Percentiles rank a stretch among this genome's conserved stretches.
Conservation (phyloP, 192 early-diverging fungal species). For the Ambispora gerdemannii region DNA sequence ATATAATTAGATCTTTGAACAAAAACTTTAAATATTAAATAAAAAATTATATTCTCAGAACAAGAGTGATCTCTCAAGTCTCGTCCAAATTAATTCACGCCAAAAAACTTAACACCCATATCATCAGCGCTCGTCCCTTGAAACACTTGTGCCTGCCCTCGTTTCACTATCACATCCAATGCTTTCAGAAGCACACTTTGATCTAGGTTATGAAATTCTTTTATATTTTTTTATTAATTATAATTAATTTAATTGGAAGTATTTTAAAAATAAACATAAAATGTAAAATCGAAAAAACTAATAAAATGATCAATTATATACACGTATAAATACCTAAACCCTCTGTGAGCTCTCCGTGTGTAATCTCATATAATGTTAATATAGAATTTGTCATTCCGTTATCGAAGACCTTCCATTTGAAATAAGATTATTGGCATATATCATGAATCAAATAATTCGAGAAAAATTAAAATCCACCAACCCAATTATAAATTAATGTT, state of each 20-base stretch:
- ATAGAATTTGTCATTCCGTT: conserved; percentile 75
- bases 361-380: conserved; percentile 84
- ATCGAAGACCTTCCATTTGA: conserved; percentile 51
- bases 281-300: conserved; percentile 10
- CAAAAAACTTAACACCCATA: conserved; percentile 87
- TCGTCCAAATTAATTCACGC: too few relatives aligned
- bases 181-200: conserved; percentile 66
- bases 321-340: conserved; percentile 59
- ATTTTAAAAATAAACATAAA: neutral
- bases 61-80: too few relatives aligned
- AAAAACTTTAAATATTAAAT: too few relatives aligned
- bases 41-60: too few relatives aligned
- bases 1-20: too few relatives aligned
- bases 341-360: conserved; percentile 77
- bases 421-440: neutral
- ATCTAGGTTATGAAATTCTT: conserved; percentile 83
- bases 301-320: neutral
- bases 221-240: too few relatives aligned
- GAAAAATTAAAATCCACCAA: conserved; percentile 35
- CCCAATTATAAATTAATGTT: conserved; percentile 76
- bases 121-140: conserved; percentile 60
- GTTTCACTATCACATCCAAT: conserved; percentile 76
- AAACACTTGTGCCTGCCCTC: conserved; percentile 82
- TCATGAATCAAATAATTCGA: neutral
- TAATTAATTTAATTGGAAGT: neutral